Conservation (phyloP, 352 stramenopile genomes). For the Globisporangium heterothallicum region DNA sequence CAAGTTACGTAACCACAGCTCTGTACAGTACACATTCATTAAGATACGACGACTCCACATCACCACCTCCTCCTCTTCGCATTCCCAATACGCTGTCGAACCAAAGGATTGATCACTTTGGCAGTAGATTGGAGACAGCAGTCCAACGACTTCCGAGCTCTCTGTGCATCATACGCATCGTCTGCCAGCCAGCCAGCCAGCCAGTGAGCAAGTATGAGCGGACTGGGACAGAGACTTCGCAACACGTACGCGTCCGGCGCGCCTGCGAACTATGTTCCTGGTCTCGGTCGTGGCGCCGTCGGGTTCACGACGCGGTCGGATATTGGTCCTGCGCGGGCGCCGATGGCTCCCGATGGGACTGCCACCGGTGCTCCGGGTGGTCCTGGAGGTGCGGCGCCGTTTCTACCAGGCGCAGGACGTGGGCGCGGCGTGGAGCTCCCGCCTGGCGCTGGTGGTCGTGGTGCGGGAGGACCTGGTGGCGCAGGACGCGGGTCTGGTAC, state of each 20-base stretch:
- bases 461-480: constrained; percentile 17
- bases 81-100: no score
- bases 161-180: no score
- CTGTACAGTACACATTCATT: no score
- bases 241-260: constrained; percentile 86
- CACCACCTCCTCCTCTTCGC: no score
- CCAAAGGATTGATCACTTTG: no score
- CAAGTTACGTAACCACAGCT: no score
- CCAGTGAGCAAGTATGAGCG: no score
- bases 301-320: constrained; percentile 97
- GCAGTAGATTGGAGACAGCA: no score
- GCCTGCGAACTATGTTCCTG: constrained; percentile 94
- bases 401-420: constrained; percentile 82
- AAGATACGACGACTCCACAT: no score
- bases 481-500: constrained; percentile 73
- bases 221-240: constrained; percentile 57
- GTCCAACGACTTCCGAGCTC: no score
- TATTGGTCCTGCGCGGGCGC: constrained; percentile 88
- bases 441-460: constrained; percentile 6
- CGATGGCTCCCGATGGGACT: constrained; percentile 45
- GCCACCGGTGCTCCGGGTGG: not conserved
- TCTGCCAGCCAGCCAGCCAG: no score
- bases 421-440: constrained; percentile 56
- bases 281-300: constrained; percentile 92
- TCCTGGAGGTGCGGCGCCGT: constrained; percentile 45